Percentiles rank a stretch among this genome's conserved stretches.
phyloP scores from a whole-genome alignment of 768 basidiomycete genomes.

The Termitomyces sp. region DNA sequence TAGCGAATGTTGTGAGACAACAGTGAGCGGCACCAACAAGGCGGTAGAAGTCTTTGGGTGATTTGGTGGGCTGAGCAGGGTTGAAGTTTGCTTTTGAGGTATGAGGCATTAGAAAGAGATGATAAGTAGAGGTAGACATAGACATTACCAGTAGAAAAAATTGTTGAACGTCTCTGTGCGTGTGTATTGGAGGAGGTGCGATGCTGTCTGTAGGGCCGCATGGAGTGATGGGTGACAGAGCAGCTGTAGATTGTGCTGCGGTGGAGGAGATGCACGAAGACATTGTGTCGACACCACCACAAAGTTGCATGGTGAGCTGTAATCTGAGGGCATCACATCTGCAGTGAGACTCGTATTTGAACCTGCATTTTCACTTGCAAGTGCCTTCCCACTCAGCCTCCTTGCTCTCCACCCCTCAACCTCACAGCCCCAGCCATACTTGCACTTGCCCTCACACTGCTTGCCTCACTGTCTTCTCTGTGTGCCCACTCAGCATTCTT shows the following conservation, averaged over 20 bases:
- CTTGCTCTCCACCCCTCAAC: conserved; percentile 6
- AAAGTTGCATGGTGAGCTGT: conserved; percentile 30
- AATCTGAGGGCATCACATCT: conserved; percentile 36
- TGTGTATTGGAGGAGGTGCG: conserved; percentile 59
- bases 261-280: conserved; percentile 1
- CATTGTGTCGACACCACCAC: conserved; percentile 4
- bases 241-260: not conserved
- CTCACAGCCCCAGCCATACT: not conserved
- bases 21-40: too few relatives aligned
- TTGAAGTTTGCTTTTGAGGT: too few relatives aligned
- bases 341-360: conserved; percentile 11
- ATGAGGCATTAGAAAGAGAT: too few relatives aligned
- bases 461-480: conserved; percentile 27
- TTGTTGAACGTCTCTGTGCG: too few relatives aligned
- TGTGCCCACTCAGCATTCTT: conserved; percentile 70
- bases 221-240: not conserved
- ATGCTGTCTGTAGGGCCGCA: not conserved
- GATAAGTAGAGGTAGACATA: too few relatives aligned
- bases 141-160: too few relatives aligned
- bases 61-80: too few relatives aligned
- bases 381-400: conserved; percentile 38
- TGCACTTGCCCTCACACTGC: conserved; percentile 4
- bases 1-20: too few relatives aligned
- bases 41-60: too few relatives aligned
- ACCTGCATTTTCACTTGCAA: conserved; percentile 7